Percentiles rank a stretch among this genome's conserved stretches.
Conservation (phyloP, 148 eudicot genomes). For the Rhododendron kiyosumense region DNA sequence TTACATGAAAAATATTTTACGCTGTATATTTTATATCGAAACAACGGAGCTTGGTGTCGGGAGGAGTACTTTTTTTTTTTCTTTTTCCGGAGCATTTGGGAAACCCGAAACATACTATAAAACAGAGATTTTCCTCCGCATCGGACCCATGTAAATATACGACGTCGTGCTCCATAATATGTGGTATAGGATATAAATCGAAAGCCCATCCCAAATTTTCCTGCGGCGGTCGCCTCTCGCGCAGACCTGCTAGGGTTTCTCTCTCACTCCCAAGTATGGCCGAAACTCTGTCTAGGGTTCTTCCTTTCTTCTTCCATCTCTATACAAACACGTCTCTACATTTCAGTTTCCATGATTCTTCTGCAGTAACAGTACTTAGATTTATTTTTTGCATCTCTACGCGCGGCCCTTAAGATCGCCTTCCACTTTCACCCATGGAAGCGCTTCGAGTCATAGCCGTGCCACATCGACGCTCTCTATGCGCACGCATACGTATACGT, state of each 20-base stretch:
- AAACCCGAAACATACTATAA: too few species aligned
- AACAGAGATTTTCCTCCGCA: too few species aligned
- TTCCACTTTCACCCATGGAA: slow-evolving; percentile 63
- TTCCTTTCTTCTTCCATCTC: neutral
- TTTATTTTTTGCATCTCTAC: neutral
- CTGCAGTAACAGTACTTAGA: neutral
- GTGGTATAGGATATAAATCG: neutral
- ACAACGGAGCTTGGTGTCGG: too few species aligned
- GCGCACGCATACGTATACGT: neutral
- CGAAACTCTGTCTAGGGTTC: neutral
- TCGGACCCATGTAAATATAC: too few species aligned
- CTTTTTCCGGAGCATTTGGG: too few species aligned
- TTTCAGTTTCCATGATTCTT: neutral
- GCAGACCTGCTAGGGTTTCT: neutral
- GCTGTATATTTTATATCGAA: too few species aligned
- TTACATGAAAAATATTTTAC: too few species aligned
- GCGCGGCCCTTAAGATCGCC: slow-evolving; percentile 98
- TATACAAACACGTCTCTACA: neutral
- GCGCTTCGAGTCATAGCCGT: slow-evolving; percentile 97
- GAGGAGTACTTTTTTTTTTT: too few species aligned
- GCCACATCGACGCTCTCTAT: slow-evolving; percentile 37
- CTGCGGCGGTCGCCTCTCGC: neutral
- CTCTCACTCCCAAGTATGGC: neutral
- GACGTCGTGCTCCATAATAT: too few species aligned
- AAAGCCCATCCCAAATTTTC: neutral